phyloP scores from a whole-genome alignment of 148 eudicot genomes.

The Rhododendron ovatum region DNA sequence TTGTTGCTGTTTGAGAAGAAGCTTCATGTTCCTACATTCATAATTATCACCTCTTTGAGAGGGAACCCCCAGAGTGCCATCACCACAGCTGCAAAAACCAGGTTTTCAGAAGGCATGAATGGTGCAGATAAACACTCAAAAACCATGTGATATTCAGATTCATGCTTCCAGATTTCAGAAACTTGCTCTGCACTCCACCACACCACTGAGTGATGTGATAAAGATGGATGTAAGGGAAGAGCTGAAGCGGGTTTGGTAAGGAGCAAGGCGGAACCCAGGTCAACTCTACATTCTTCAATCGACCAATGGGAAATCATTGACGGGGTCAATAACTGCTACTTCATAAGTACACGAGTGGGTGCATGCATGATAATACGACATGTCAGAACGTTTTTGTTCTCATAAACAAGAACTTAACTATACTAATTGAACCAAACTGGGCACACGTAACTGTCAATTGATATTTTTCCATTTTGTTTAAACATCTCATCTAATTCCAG shows the following conservation, averaged over 20 bases:
- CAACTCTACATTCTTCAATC: too few relatives aligned
- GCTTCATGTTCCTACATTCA: constrained; percentile 98
- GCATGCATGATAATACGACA: not conserved
- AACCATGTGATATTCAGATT: not conserved
- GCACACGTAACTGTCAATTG: not conserved
- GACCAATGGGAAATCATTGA: too few relatives aligned
- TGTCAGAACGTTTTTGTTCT: not conserved
- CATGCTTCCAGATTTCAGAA: not conserved
- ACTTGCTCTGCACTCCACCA: too few relatives aligned
- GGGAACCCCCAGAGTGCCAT: constrained; percentile 90
- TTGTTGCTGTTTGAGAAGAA: constrained; percentile 94
- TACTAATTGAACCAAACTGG: not conserved
- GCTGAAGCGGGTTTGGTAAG: too few relatives aligned
- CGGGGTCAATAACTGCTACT: too few relatives aligned
- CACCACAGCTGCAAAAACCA: constrained; percentile 79
- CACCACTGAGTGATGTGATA: too few relatives aligned
- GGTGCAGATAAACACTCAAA: not conserved
- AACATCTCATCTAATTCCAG: not conserved
- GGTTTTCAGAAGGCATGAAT: constrained; percentile 8
- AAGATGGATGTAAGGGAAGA: too few relatives aligned
- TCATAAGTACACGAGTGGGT: too few relatives aligned
- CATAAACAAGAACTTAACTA: not conserved
- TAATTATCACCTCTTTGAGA: constrained; percentile 97
- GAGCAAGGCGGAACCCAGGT: too few relatives aligned
- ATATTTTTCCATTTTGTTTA: not conserved